These are phyloP conservation scores for Panicum miliaceum DNA, from an alignment of 176 grass and related monocot species.

Conservation along the genomic window DNA sequence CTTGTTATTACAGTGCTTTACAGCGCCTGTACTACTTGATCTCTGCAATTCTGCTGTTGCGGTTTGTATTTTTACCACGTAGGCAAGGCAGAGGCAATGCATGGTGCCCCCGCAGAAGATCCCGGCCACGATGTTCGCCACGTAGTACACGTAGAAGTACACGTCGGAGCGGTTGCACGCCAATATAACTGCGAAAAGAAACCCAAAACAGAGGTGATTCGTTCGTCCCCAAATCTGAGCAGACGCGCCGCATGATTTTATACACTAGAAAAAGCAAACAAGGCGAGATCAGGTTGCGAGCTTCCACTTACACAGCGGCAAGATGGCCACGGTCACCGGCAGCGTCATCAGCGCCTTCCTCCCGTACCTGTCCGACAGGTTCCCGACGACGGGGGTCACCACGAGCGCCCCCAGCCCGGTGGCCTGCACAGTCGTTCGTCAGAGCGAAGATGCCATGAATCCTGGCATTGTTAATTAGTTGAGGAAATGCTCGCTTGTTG, in stretches of 20 bases:
- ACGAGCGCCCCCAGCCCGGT: conserved; percentile 76
- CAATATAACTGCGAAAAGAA: conserved; percentile 60
- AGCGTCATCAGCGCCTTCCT: conserved; percentile 76
- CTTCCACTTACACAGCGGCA: conserved; percentile 58
- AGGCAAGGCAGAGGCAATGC: conserved; percentile 80
- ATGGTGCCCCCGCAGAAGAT: conserved; percentile 86
- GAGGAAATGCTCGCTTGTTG: neutral
- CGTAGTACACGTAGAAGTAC: conserved; percentile 75
- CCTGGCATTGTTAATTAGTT: neutral
- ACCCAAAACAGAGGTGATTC: neutral
- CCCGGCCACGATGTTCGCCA: conserved; percentile 65
- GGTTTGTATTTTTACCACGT: conserved; percentile 66
- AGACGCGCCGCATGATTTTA: neutral
- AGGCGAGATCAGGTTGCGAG: too few species aligned
- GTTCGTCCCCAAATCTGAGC: neutral
- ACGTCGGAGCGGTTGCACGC: conserved; percentile 60
- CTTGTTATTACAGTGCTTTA: neutral
- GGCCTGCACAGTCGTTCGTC: conserved; percentile 39
- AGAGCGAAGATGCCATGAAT: neutral
- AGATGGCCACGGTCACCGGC: conserved; percentile 57
- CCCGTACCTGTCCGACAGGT: conserved; percentile 90
- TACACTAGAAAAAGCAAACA: neutral
- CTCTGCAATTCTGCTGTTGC: too few species aligned
- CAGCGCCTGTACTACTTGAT: too few species aligned
- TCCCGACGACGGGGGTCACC: conserved; percentile 82